These are phyloP conservation scores for Erodium texanum DNA, from an alignment of 441 rosid genomes.

Conservation along the genomic window DNA sequence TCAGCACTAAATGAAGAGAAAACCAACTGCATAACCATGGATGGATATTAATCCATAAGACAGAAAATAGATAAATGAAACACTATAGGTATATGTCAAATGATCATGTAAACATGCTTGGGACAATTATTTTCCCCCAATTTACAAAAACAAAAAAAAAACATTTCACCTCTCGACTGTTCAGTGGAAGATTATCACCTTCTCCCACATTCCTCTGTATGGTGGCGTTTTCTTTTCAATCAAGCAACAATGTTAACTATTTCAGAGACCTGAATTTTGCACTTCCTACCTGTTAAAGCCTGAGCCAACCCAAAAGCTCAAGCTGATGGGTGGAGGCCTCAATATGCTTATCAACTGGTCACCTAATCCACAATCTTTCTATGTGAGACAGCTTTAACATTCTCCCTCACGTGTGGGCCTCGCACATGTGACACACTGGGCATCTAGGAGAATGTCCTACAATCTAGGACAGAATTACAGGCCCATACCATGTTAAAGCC, in stretches of 20 bases:
- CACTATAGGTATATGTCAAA: not conserved
- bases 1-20: conserved; percentile 77
- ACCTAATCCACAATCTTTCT: too few species aligned
- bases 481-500: too few species aligned
- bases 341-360: too few species aligned
- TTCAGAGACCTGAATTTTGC: conserved; percentile 2
- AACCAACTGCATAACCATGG: conserved; percentile 48
- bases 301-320: too few species aligned
- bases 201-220: not conserved
- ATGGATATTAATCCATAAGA: not conserved
- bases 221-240: not conserved
- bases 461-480: too few species aligned
- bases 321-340: too few species aligned
- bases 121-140: not conserved
- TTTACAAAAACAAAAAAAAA: not conserved
- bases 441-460: too few species aligned
- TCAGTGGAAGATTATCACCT: not conserved
- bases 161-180: not conserved
- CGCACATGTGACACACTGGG: too few species aligned
- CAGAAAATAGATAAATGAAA: conserved; percentile 1
- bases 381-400: too few species aligned
- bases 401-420: too few species aligned
- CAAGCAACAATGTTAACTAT: not conserved
- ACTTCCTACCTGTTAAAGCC: not conserved
- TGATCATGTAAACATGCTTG: not conserved